Evolutionary conservation across 2,329 filamentous ascomycete genomes (phyloP), one percentile per base, ranked within the genome.

Genomic region (Mariannaea sp.): DNA sequence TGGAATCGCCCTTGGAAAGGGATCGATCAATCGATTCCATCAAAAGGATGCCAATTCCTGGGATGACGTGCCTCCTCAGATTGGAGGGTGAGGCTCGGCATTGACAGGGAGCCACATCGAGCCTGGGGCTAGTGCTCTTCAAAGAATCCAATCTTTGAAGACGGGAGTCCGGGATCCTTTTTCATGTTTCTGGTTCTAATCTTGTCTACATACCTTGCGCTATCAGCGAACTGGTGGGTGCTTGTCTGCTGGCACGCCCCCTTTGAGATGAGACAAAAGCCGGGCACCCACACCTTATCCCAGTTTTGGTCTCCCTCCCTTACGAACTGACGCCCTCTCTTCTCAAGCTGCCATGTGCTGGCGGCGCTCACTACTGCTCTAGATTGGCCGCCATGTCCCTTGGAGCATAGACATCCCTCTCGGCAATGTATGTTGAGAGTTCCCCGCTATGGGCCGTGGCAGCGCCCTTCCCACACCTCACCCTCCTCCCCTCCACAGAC

Each of bases 171-270:
- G 40, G 47, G 58, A 65, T 63, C 57, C 49, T 61, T 56, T 57
- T 59, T 32, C 13, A 32, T 46, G 59, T 74, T 71, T 72, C 68
- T 73, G 65, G 70, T 68, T 59, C 60, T 70, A 74, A 77, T 77
- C 66, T 76, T 66, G 58, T 66, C 63, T 60, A 66, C 75, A 76
- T 77, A 68, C 74, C 74, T 64, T 53, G 56, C 55, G 46, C 61
- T 39, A 44, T 61, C 58, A 56, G 45, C 51, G 63, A 49, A 65
- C 50, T 49, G 56, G 45, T 55, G 59, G 53, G 51, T 53, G 54
- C 29, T 36, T 29, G 6, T 20, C 47, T 42, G 48, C 27, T 53
- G 32, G 46, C 65, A 65, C 65, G 32, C 65, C 63, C 56, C 53
- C 53, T 49, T 59, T 64, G 64, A 56, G 65, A 67, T 67, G 60